Evolutionary conservation across 805 yeast genomes (phyloP).

Genomic region (Pichia insulana): DNA sequence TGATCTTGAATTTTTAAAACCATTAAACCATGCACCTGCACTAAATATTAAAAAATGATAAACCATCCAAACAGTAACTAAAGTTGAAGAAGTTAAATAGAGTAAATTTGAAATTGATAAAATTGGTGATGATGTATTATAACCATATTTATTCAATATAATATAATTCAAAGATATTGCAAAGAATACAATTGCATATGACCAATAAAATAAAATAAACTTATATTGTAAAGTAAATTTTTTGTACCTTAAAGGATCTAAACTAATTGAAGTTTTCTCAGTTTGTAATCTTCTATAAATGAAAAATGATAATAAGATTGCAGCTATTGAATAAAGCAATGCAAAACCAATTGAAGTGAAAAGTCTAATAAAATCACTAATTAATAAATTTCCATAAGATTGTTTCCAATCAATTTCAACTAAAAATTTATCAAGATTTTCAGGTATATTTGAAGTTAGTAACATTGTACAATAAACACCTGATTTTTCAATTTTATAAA

Average conservation of each 20-base stretch:
- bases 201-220: conserved; percentile 16
- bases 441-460: conserved; percentile 12
- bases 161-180: conserved; percentile 14
- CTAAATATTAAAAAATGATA: conserved; percentile 26
- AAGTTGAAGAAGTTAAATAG: conserved; percentile 17
- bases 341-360: conserved; percentile 18
- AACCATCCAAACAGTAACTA: conserved; percentile 25
- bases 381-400: conserved; percentile 24
- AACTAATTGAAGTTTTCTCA: conserved; percentile 16
- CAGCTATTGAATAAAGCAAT: conserved; percentile 14
- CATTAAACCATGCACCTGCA: conserved; percentile 19
- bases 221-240: conserved; percentile 22
- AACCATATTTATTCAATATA: conserved; percentile 22
- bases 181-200: conserved; percentile 15
- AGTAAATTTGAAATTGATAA: conserved; percentile 18
- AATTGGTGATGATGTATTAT: conserved; percentile 15
- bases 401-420: conserved; percentile 27
- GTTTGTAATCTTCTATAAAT: conserved; percentile 11
- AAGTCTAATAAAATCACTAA: conserved; percentile 22
- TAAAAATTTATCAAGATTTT: conserved; percentile 1
- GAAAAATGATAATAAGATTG: conserved; percentile 12
- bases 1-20: conserved; percentile 4
- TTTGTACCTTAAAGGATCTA: conserved; percentile 14
- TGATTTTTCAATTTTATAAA: conserved; percentile 16
- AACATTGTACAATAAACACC: conserved; percentile 24